Percentiles rank a stretch among this genome's conserved stretches.
Evolutionary conservation across 2,329 filamentous ascomycete genomes (phyloP).

Genomic region (Xylaria arbuscula): DNA sequence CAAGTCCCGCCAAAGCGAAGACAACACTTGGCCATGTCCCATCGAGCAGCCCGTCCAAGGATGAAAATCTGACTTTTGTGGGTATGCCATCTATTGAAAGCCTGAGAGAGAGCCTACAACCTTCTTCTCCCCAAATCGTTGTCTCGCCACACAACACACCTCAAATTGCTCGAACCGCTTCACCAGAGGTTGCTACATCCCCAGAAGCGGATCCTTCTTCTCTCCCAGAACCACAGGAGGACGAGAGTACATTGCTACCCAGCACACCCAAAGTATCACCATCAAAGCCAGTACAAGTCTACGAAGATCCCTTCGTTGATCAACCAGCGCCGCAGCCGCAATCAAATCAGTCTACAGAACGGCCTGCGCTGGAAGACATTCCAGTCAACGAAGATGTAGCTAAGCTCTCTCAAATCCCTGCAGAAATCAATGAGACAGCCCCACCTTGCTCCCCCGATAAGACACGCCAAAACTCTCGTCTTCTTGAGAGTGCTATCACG

Average conservation of each 20-base stretch:
- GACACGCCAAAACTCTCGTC: conserved; percentile 66
- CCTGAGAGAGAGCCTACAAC: conserved; percentile 47
- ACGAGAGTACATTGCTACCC: conserved; percentile 30
- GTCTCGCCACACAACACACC: conserved; percentile 53
- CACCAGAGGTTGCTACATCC: conserved; percentile 49
- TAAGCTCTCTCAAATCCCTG: conserved; percentile 45
- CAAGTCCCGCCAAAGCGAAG: conserved; percentile 56
- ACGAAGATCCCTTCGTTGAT: conserved; percentile 70
- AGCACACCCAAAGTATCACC: conserved; percentile 46
- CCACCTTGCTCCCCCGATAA: conserved; percentile 60
- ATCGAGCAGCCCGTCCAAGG: conserved; percentile 58
- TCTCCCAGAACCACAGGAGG: conserved; percentile 50
- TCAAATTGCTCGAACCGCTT: conserved; percentile 22
- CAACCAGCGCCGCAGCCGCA: conserved; percentile 59
- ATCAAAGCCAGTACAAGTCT: conserved; percentile 63
- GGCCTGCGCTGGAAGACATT: conserved; percentile 68
- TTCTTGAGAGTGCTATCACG: conserved; percentile 79
- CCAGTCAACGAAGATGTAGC: conserved; percentile 68
- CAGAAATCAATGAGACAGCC: conserved; percentile 39
- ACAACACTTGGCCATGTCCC: conserved; percentile 39
- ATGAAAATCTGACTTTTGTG: conserved; percentile 66
- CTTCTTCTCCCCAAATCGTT: conserved; percentile 43
- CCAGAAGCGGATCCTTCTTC: conserved; percentile 35
- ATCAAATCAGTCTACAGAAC: conserved; percentile 51
- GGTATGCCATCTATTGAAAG: conserved; percentile 58